These are phyloP conservation scores for Detonula confervacea DNA, from an alignment of 352 stramenopile species.

Conservation along the genomic window DNA sequence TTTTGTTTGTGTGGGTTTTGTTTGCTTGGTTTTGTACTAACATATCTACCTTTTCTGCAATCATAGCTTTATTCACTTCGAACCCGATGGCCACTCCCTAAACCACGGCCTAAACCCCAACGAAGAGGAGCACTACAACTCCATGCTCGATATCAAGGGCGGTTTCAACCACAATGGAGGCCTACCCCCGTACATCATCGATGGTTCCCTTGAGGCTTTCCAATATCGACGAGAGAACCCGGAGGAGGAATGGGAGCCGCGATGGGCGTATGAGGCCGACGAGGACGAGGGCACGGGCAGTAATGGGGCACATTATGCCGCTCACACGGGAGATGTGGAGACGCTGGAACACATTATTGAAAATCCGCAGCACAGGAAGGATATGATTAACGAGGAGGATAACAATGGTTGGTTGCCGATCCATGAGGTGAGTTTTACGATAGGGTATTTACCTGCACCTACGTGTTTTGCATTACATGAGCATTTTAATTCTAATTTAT, in stretches of 20 bases:
- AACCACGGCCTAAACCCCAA: conserved; percentile 41
- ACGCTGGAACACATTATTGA: conserved; percentile 48
- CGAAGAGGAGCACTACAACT: conserved; percentile 14
- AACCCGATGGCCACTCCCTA: conserved; percentile 67
- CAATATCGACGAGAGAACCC: conserved; percentile 52
- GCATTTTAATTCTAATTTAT: background rate
- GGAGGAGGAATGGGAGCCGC: conserved; percentile 31
- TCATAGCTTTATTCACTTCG: conserved; percentile 83
- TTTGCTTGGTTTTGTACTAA: background rate
- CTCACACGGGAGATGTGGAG: conserved; percentile 46
- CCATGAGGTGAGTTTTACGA: conserved; percentile 36
- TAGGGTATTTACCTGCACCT: background rate
- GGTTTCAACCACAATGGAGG: conserved; percentile 36
- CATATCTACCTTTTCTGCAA: background rate
- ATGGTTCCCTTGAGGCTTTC: conserved; percentile 63
- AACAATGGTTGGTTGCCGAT: conserved; percentile 47
- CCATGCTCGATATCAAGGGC: conserved; percentile 9
- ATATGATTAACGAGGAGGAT: conserved; percentile 44
- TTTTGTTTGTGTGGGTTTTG: no score
- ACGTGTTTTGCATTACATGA: background rate
- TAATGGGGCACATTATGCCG: conserved; percentile 55
- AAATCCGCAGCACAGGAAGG: conserved; percentile 30
- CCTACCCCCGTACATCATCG: conserved; percentile 71
- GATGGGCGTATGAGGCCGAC: conserved; percentile 33
- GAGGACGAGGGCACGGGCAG: conserved; percentile 24